These are phyloP conservation scores for Amanita rimosa DNA, from an alignment of 768 basidiomycete species.

Conservation along the genomic window DNA sequence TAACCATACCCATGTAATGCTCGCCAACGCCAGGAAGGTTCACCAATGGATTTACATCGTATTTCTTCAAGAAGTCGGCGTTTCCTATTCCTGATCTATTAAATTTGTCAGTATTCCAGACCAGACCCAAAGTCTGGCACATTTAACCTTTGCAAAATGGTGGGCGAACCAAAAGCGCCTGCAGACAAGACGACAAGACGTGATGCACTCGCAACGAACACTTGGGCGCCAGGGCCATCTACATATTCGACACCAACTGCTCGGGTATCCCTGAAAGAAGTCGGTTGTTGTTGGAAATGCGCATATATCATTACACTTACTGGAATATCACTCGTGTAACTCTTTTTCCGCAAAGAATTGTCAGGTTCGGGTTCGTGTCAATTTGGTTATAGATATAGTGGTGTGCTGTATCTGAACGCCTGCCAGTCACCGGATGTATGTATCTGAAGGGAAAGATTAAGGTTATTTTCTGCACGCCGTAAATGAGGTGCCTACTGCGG, in stretches of 20 bases:
- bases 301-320: conserved; percentile 14
- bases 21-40: conserved; percentile 73
- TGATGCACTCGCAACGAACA: conserved; percentile 22
- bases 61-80: conserved; percentile 28
- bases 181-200: conserved; percentile 38
- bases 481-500: neutral
- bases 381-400: conserved; percentile 37
- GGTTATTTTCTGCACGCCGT: neutral
- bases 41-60: conserved; percentile 37
- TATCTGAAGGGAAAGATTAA: conserved; percentile 28
- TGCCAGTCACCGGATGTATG: conserved; percentile 38
- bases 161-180: conserved; percentile 44
- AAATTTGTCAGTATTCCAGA: neutral
- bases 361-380: conserved; percentile 27
- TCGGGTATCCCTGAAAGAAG: conserved; percentile 19
- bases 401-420: conserved; percentile 45
- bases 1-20: conserved; percentile 40
- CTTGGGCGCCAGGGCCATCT: conserved; percentile 20
- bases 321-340: conserved; percentile 40
- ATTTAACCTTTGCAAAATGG: conserved; percentile 37
- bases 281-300: neutral
- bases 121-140: neutral
- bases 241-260: conserved; percentile 45
- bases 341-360: conserved; percentile 25
- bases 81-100: conserved; percentile 56